A percentile compares a stretch with the other conserved stretches of the same genome.
Evolutionary conservation across 306 rosid genomes (phyloP).

Genomic region (Vigna reflexopilosa): DNA sequence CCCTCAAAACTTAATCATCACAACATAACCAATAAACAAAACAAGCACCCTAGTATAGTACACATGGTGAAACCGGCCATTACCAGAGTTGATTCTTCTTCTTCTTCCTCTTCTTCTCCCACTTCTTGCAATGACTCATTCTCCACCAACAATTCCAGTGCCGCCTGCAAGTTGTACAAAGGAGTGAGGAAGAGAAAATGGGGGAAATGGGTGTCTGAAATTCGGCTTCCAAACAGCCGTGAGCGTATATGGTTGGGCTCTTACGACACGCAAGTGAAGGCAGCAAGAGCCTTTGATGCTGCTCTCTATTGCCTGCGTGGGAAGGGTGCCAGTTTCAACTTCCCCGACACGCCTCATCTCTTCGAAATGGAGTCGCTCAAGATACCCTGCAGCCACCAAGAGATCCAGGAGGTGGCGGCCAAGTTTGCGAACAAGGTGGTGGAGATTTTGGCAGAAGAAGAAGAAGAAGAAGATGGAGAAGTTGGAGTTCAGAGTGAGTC

Average conservation of each 20-base stretch:
- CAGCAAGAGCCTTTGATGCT: constrained; percentile 81
- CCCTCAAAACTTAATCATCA: not conserved
- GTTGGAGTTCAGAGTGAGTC: not conserved
- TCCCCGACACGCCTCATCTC: constrained; percentile 55
- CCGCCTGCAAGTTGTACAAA: constrained; percentile 46
- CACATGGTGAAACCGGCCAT: constrained; percentile 18
- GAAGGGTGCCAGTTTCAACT: constrained; percentile 60
- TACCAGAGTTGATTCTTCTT: not conserved
- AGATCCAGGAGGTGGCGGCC: constrained; percentile 64
- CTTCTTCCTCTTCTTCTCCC: not conserved
- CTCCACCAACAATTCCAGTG: not conserved
- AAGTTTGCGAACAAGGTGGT: constrained; percentile 51
- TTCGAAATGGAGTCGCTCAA: not conserved
- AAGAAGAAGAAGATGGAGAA: not conserved
- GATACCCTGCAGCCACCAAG: constrained; percentile 7
- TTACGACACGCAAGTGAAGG: constrained; percentile 63
- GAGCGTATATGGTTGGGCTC: constrained; percentile 84
- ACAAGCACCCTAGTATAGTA: not conserved
- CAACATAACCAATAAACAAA: not conserved
- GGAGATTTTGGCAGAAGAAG: not conserved
- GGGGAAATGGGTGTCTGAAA: constrained; percentile 90
- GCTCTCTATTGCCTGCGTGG: constrained; percentile 79
- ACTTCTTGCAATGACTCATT: not conserved
- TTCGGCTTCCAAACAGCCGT: constrained; percentile 76
- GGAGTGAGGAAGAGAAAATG: constrained; percentile 82